Evolutionary conservation across 495 filamentous ascomycete species (phyloP).

Genomic region (Penicillium canariense): DNA sequence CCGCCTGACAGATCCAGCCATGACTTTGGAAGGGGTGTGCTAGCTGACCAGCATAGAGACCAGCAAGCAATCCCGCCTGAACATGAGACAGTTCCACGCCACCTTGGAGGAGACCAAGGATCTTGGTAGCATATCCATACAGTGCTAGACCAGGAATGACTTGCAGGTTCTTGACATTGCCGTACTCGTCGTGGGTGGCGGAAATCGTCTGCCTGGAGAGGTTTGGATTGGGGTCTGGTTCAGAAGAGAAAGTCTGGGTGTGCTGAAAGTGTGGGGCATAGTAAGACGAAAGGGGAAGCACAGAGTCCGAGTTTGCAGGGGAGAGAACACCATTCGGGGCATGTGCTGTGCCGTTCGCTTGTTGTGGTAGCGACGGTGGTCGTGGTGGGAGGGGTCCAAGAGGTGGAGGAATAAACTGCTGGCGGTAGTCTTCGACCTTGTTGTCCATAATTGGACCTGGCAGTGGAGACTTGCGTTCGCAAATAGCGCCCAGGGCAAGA

Average conservation of each 20-base stretch:
- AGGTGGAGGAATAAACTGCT: slow-evolving; percentile 29
- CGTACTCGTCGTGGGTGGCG: slow-evolving; percentile 6
- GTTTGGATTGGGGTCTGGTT: not conserved
- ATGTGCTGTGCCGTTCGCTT: not conserved
- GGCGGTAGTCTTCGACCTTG: slow-evolving; percentile 21
- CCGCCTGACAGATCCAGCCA: slow-evolving; percentile 79
- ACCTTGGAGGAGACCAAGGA: slow-evolving; percentile 77
- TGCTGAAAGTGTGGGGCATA: slow-evolving; percentile 20
- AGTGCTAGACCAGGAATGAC: slow-evolving; percentile 86
- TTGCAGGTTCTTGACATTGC: slow-evolving; percentile 66
- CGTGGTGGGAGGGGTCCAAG: slow-evolving; percentile 13
- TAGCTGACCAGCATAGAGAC: slow-evolving; percentile 83
- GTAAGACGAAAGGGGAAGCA: slow-evolving; percentile 17
- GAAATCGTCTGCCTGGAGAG: slow-evolving; percentile 16
- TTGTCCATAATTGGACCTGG: slow-evolving; percentile 54
- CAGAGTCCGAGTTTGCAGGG: slow-evolving; percentile 28
- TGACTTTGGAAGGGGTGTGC: slow-evolving; percentile 87
- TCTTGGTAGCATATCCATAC: slow-evolving; percentile 80
- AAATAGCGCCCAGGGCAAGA: slow-evolving; percentile 83
- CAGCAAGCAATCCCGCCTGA: slow-evolving; percentile 82
- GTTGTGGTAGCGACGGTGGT: not conserved
- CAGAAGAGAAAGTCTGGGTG: slow-evolving; percentile 24
- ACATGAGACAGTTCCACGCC: slow-evolving; percentile 77
- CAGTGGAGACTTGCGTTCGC: slow-evolving; percentile 53
- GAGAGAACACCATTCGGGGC: slow-evolving; percentile 25